Conservation (phyloP, 352 stramenopile genomes). For the Blastocystis sp. region DNA sequence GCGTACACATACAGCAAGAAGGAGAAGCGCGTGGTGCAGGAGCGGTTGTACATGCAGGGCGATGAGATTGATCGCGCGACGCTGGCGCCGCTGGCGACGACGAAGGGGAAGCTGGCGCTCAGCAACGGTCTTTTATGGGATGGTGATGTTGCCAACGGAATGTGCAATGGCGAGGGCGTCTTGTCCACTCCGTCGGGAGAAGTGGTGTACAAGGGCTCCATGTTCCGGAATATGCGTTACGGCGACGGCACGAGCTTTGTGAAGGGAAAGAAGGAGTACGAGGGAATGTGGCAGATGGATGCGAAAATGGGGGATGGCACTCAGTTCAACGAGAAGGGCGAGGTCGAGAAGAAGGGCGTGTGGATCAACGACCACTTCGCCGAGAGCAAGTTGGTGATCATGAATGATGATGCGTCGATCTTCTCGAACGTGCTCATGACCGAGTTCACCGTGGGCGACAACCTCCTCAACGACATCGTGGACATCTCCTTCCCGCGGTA, state of each 20-base stretch:
- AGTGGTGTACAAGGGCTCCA: constrained; percentile 38
- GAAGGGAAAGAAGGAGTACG: constrained; percentile 22
- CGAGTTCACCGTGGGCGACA: constrained; percentile 14
- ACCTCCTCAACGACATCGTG: constrained; percentile 38
- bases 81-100: neutral
- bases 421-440: constrained; percentile 2
- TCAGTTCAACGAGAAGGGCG: neutral
- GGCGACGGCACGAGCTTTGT: constrained; percentile 20
- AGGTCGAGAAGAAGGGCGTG: constrained; percentile 2
- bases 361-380: constrained; percentile 45
- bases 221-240: constrained; percentile 57
- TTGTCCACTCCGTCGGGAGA: neutral
- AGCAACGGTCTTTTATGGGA: neutral
- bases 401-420: neutral
- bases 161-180: neutral
- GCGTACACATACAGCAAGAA: constrained; percentile 40
- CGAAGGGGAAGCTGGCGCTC: neutral
- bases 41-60: constrained; percentile 52
- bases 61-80: constrained; percentile 36
- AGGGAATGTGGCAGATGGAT: constrained; percentile 37
- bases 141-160: neutral
- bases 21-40: constrained; percentile 7
- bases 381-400: neutral
- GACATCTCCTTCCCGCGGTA: constrained; percentile 40
- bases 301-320: constrained; percentile 23